A percentile compares a stretch with the other conserved stretches of the same genome.
These are phyloP conservation scores for Tetragonia tetragonoides DNA, from an alignment of 148 eudicot genomes.

Conservation along the genomic window DNA sequence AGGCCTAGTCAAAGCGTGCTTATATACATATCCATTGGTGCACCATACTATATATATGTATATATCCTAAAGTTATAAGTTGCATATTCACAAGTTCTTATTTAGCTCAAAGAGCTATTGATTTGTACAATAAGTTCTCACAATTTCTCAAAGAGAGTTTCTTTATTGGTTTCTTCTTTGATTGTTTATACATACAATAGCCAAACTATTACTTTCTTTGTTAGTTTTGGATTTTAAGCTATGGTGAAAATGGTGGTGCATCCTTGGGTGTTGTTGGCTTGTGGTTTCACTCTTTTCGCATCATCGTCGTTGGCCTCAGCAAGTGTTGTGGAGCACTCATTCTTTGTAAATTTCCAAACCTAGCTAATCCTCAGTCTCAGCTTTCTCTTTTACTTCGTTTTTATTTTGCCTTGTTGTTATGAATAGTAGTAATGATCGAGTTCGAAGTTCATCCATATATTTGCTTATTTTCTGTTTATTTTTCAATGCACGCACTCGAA, in stretches of 20 bases:
- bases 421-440: too few species aligned
- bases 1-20: background rate
- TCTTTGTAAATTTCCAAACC: conserved; percentile 12
- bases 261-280: background rate
- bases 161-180: background rate
- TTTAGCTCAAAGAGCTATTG: background rate
- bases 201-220: background rate
- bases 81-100: background rate
- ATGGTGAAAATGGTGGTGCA: background rate
- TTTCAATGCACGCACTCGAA: background rate
- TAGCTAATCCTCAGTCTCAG: background rate
- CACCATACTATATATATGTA: background rate
- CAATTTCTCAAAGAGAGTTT: background rate
- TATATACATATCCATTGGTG: background rate
- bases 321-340: conserved; percentile 20
- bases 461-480: background rate
- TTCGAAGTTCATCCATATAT: background rate
- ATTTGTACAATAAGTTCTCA: background rate
- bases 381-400: background rate
- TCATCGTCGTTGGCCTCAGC: conserved; percentile 12
- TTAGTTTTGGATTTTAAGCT: background rate
- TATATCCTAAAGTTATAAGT: too few species aligned
- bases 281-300: background rate
- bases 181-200: background rate
- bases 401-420: background rate